These are phyloP conservation scores for Saitozyma podzolica DNA, from an alignment of 768 basidiomycete species.

Conservation along the genomic window DNA sequence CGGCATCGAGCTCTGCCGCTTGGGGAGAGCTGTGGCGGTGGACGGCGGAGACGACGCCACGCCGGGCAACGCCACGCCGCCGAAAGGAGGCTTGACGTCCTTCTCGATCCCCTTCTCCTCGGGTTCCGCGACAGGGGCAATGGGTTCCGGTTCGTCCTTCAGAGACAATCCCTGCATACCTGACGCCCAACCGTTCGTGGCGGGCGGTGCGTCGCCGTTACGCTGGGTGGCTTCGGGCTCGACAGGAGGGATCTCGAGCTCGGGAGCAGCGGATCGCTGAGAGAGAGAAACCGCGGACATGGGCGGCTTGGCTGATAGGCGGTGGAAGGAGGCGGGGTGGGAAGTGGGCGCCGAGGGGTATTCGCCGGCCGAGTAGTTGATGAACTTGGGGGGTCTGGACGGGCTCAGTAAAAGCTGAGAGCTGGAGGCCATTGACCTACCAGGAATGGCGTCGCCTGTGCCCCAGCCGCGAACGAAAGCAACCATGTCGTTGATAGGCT, in stretches of 20 bases:
- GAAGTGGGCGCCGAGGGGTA: slow-evolving; percentile 57
- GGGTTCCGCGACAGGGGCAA: slow-evolving; percentile 7
- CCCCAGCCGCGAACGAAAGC: slow-evolving; percentile 85
- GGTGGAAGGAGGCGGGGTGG: slow-evolving; percentile 48
- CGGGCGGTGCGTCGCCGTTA: neutral
- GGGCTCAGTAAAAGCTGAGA: neutral
- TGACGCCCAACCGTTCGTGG: slow-evolving; percentile 18
- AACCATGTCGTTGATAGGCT: slow-evolving; percentile 83
- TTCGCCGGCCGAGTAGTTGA: slow-evolving; percentile 64
- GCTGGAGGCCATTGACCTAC: slow-evolving; percentile 29
- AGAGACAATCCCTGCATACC: slow-evolving; percentile 18
- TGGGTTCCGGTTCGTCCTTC: slow-evolving; percentile 13
- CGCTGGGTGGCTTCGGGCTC: neutral
- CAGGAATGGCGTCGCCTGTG: slow-evolving; percentile 80
- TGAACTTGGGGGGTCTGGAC: slow-evolving; percentile 76
- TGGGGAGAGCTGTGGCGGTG: slow-evolving; percentile 16
- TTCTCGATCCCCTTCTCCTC: no score
- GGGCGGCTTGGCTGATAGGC: slow-evolving; percentile 60
- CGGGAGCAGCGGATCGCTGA: slow-evolving; percentile 1
- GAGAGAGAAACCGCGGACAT: slow-evolving; percentile 22
- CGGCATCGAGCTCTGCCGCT: slow-evolving; percentile 29
- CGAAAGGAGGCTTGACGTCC: slow-evolving; percentile 32
- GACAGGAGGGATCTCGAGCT: slow-evolving; percentile 7
- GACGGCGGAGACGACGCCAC: slow-evolving; percentile 27
- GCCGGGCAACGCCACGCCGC: slow-evolving; percentile 47